phyloP scores from a whole-genome alignment of 2,329 filamentous ascomycete genomes.

The Apiospora kogelbergensis region DNA sequence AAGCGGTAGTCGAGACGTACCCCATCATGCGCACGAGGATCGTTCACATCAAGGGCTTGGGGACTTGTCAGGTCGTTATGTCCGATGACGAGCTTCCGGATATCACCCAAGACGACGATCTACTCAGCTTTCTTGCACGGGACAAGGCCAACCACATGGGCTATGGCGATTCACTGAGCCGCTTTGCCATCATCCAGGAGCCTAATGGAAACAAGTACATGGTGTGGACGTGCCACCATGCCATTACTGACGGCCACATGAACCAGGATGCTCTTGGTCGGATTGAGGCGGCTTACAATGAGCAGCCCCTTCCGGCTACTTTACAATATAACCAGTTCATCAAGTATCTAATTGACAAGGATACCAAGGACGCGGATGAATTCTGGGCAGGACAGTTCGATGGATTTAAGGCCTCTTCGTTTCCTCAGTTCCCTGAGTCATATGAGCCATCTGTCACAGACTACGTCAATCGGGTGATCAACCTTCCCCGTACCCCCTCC shows the following conservation, averaged over 20 bases:
- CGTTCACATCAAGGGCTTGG: neutral
- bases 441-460: constrained; percentile 7
- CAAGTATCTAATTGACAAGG: neutral
- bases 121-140: neutral
- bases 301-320: constrained; percentile 2
- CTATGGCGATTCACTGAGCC: neutral
- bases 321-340: neutral
- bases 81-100: neutral
- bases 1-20: neutral
- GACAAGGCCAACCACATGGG: constrained; percentile 4
- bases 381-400: neutral
- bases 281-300: constrained; percentile 11
- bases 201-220: neutral
- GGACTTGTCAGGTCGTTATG: neutral
- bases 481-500: constrained; percentile 35
- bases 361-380: neutral
- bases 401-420: neutral
- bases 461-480: neutral
- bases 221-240: neutral
- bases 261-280: constrained; percentile 3
- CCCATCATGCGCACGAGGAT: neutral
- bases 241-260: neutral
- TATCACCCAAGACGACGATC: neutral
- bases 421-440: neutral
- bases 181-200: neutral